Percentiles rank a stretch among this genome's conserved stretches.
phyloP scores from a whole-genome alignment of 495 filamentous ascomycete species.

The Penicillium ochrochloron region DNA sequence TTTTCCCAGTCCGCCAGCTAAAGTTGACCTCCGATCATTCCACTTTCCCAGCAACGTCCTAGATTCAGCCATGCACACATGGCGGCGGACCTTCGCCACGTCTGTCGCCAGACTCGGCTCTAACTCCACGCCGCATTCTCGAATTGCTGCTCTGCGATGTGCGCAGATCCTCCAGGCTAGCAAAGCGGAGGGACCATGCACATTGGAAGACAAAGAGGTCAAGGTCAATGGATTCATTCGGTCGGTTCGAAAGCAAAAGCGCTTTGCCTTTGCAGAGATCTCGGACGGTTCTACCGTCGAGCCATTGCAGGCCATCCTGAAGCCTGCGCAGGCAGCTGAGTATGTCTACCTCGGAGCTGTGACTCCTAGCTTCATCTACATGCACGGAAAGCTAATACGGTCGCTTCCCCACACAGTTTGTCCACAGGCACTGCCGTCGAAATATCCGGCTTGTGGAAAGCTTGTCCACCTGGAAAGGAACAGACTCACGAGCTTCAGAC shows the following conservation, averaged over 20 bases:
- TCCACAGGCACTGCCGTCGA: conserved; percentile 79
- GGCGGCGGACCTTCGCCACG: conserved; percentile 49
- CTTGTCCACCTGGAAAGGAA: conserved; percentile 66
- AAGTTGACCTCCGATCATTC: conserved; percentile 24
- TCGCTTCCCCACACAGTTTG: conserved; percentile 56
- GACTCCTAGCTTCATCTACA: neutral
- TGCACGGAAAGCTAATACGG: conserved; percentile 13
- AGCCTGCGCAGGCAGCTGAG: conserved; percentile 75
- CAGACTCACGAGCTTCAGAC: conserved; percentile 84
- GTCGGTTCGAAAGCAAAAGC: conserved; percentile 86
- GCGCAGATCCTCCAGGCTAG: conserved; percentile 45
- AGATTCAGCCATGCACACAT: conserved; percentile 47
- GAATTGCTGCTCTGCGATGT: conserved; percentile 38
- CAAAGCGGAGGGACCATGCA: conserved; percentile 32
- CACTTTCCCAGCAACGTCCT: conserved; percentile 18
- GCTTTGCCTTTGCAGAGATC: conserved; percentile 78
- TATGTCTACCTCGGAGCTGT: conserved; percentile 48
- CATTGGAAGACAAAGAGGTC: conserved; percentile 49
- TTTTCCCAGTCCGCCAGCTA: conserved; percentile 26
- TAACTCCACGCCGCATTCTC: conserved; percentile 21
- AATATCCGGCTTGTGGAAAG: conserved; percentile 78
- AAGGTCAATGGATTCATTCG: conserved; percentile 80
- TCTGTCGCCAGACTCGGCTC: conserved; percentile 41
- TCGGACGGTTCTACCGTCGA: conserved; percentile 84
- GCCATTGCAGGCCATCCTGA: conserved; percentile 81